Evolutionary conservation across 1,284 basidiomycete species (phyloP).

Genomic region (Irpex sp.): DNA sequence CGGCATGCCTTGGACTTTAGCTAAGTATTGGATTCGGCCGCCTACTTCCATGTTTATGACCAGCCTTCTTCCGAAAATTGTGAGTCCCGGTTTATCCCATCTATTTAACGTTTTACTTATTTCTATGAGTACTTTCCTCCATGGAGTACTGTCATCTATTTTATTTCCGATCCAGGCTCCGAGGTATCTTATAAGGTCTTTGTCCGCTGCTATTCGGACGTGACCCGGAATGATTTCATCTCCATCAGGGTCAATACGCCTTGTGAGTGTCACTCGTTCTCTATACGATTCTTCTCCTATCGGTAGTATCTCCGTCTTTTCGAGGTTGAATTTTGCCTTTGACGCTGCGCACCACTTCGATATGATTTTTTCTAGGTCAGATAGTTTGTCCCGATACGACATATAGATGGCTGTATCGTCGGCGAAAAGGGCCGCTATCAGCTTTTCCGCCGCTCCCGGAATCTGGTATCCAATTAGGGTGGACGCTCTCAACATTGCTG

Average conservation of each 20-base stretch:
- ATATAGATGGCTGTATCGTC: slow-evolving; percentile 27
- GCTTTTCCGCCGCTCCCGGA: slow-evolving; percentile 4
- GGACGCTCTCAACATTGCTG: slow-evolving; percentile 14
- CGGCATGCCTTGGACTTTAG: slow-evolving; percentile 23
- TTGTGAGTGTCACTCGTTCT: background rate
- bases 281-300: slow-evolving; percentile 16
- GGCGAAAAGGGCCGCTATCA: slow-evolving; percentile 26
- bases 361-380: slow-evolving; percentile 17
- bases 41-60: slow-evolving; percentile 19
- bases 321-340: slow-evolving; percentile 28
- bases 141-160: slow-evolving; percentile 8
- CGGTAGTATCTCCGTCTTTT: slow-evolving; percentile 31
- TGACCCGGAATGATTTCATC: background rate
- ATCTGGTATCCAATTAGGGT: slow-evolving; percentile 16
- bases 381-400: slow-evolving; percentile 14
- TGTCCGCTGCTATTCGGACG: background rate
- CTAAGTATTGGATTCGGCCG: slow-evolving; percentile 22
- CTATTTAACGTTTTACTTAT: slow-evolving; percentile 6
- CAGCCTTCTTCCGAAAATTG: slow-evolving; percentile 15
- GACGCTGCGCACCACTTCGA: slow-evolving; percentile 27
- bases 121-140: slow-evolving; percentile 17
- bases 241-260: background rate
- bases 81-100: slow-evolving; percentile 17
- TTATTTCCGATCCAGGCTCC: background rate
- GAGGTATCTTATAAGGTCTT: background rate